Evolutionary conservation across 495 filamentous ascomycete species (phyloP), one percentile per base, ranked within the genome.

Genomic region (Oidiodendron maius): DNA sequence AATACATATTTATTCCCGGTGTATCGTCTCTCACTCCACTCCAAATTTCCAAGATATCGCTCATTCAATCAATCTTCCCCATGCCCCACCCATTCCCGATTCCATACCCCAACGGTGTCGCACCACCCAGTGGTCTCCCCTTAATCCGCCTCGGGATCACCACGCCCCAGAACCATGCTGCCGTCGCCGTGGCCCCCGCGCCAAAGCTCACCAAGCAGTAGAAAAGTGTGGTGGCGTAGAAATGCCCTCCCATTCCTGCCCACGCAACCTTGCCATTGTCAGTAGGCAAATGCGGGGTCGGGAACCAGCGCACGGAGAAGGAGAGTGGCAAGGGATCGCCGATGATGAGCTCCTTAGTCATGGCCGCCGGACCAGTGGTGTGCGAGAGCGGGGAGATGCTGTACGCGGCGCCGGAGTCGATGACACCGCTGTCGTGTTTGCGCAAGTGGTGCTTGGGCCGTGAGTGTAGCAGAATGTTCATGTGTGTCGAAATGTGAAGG

Each of bases 381-480:
- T 80, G 80, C 30, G 57, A 59, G 20, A 87, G 80, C 20, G 86
- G 81, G 10, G 86, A 86, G 4, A 85, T 82, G 28, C 80, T 86
- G 64, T 98, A 98, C 6, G 91, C 93, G 3, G 86, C 83, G 16
- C 84, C 89, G 20, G 87, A 80, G 51, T 85, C 89, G 34, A 98
- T 77, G 4, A 87, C 80, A 30, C 88, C 90, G 13, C 75, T 76
- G 51, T 80, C 77, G 56, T 71, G 70, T 2, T 60, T 65, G 22
- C 74, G 77, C 61, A 61, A 70, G 64, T 71, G 78, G 57, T 68
- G 70, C 59, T 70, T 76, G 18, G 71, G 74, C 43, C 71, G 67
- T 50, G 83, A 89, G 61, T 95, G 89, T 54, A 93, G 70, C 17
- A 95, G 69, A 54, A 95, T 78, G 64, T 96, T 96, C 63, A 98